These are phyloP conservation scores for Fusarium paranaense DNA, from an alignment of 2,329 filamentous ascomycete species.

Conservation along the genomic window DNA sequence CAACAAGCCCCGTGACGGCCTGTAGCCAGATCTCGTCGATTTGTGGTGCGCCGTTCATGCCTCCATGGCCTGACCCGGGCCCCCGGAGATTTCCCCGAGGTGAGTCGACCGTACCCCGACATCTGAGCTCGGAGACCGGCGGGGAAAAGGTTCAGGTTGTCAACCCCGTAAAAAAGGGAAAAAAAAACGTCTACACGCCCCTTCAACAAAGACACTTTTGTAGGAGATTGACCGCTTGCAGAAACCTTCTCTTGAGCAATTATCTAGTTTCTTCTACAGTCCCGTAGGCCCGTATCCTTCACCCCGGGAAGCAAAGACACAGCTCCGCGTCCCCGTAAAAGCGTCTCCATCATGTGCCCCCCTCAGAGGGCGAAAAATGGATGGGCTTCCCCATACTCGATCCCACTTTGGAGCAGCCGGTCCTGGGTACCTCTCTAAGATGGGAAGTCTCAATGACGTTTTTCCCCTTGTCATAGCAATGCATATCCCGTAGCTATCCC, in stretches of 20 bases:
- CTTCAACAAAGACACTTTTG: background rate
- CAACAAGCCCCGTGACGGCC: background rate
- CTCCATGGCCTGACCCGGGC: constrained; percentile 20
- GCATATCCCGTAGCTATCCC: background rate
- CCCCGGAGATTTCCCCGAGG: constrained; percentile 31
- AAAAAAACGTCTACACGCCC: background rate
- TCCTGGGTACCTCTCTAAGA: constrained; percentile 1
- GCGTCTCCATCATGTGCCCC: constrained; percentile 37
- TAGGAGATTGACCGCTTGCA: constrained; percentile 5
- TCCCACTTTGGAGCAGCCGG: constrained; percentile 32
- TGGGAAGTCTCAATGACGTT: constrained; percentile 33
- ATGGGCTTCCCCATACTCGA: constrained; percentile 36
- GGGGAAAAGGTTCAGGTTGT: constrained; percentile 18
- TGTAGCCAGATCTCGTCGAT: background rate
- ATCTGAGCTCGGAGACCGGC: constrained; percentile 40
- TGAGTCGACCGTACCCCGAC: constrained; percentile 36
- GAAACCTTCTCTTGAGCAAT: background rate
- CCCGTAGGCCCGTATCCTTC: constrained; percentile 11
- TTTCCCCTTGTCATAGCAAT: constrained; percentile 8
- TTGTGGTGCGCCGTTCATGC: constrained; percentile 16
- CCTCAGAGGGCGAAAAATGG: constrained; percentile 8
- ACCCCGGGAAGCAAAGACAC: background rate
- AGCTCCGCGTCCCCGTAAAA: constrained; percentile 30
- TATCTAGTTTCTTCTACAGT: background rate
- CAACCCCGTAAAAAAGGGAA: background rate